Evolutionary conservation across 352 stramenopile genomes (phyloP), one percentile per base, ranked within the genome.

Genomic region (Phytopythium oedochilum): DNA sequence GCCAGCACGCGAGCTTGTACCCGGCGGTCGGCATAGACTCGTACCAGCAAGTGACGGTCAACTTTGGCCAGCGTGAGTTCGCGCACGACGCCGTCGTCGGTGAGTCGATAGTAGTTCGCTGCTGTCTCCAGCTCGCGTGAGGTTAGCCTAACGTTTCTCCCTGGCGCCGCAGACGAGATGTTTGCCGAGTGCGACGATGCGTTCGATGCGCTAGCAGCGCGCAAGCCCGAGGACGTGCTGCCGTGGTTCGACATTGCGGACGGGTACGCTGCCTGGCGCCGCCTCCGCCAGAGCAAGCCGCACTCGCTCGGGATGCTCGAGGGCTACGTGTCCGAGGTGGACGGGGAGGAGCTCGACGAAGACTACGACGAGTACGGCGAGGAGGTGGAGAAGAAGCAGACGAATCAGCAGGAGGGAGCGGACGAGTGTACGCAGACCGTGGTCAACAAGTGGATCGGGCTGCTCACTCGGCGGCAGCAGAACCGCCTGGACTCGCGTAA

Each of bases 21-120:
- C 88, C 88, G 1, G 80, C 89, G 3, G 75, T 96, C 3, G 88
- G 88, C 5, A 49, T 96, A 26, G 88, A 96, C 55, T 91, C 82
- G 3, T 70, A 78, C 31, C 81, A 92, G 29, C 71, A 76, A 22
- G 70, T 96, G 15, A 69, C 81, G 23, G 71, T 96, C 14, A 96
- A 96, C 64, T 94, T 91, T 64, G 86, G 86, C 1, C 77, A 88
- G 57, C 70, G 83, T 31, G 83, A 76, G 1, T 94, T 94, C 45
- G 58, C 64, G 3, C 79, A 77, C 50, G 61, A 75, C 43, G 56
- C 35, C 18, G 66, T 85, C 31, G 69, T 75, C 5, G 73, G 75
- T 84, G 55, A 12, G 73, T 59, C 5, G 15, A 4, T 34, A 34
- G 10, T 10, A 34, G 29, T 34, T 34, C 5, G 5, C 11, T 43